Percentiles rank a stretch among this genome's conserved stretches.
Conservation (phyloP, 164 flowering plant genomes). For the Paratinospora sagittata region DNA sequence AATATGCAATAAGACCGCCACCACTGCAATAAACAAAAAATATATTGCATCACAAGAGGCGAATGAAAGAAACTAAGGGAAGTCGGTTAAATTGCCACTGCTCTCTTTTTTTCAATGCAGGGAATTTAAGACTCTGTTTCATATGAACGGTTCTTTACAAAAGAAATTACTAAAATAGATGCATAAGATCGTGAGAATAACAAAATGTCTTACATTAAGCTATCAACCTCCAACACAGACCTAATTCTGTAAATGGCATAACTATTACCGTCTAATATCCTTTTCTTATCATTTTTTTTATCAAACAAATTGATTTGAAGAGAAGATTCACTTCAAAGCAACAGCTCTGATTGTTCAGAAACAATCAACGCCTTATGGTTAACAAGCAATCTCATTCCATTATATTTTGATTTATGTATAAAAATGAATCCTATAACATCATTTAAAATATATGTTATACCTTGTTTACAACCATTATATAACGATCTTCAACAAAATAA, state of each 20-base stretch:
- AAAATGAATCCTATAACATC: neutral
- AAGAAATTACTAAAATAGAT: no score
- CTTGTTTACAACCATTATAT: neutral
- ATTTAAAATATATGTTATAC: neutral
- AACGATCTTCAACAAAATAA: neutral
- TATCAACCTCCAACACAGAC: no score
- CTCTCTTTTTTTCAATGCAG: no score
- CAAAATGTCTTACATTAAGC: no score
- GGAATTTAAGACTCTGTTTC: no score
- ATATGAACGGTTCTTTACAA: no score
- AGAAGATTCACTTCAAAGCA: neutral
- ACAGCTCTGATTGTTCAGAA: neutral
- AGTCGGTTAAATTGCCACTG: no score
- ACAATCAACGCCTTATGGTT: neutral
- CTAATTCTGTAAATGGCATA: no score
- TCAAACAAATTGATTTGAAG: neutral
- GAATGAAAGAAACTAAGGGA: no score
- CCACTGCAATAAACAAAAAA: constrained; percentile 36
- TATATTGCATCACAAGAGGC: neutral
- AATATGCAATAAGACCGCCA: constrained; percentile 61
- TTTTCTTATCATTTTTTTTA: no score
- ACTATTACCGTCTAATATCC: no score
- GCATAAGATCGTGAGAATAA: no score
- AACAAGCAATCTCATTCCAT: neutral
- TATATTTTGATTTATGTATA: neutral